Conservation (phyloP, 78 protist species). For the Guillardia theta region DNA sequence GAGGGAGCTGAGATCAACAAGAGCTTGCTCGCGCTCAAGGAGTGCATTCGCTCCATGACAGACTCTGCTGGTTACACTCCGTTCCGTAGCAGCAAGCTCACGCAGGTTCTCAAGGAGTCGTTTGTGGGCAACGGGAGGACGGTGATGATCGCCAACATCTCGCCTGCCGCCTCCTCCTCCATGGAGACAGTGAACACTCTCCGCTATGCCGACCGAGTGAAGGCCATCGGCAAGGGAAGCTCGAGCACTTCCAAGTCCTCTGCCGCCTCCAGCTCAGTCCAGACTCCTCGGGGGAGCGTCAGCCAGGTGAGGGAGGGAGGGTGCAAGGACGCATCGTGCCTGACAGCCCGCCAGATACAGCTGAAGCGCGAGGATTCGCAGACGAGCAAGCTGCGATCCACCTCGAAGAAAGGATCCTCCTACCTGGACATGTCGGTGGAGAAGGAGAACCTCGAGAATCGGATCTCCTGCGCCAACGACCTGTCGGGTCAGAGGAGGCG, state of each 20-base stretch:
- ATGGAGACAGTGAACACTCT: conserved; percentile 93
- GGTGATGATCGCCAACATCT: conserved; percentile 88
- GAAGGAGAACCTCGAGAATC: background rate
- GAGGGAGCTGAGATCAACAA: conserved; percentile 91
- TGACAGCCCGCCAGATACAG: background rate
- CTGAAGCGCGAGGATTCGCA: background rate
- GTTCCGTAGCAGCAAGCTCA: conserved; percentile 84
- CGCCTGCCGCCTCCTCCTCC: conserved; percentile 73
- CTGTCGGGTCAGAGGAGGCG: background rate
- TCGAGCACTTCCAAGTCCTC: background rate
- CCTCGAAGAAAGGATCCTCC: no score
- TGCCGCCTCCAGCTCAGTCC: background rate
- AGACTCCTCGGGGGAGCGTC: background rate
- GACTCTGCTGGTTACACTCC: conserved; percentile 72
- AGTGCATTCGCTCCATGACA: conserved; percentile 77
- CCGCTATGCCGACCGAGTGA: conserved; percentile 50
- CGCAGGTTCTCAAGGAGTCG: conserved; percentile 89
- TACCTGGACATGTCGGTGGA: background rate
- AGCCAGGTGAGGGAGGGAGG: background rate
- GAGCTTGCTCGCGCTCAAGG: conserved; percentile 90
- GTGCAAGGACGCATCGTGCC: no score
- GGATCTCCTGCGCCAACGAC: background rate
- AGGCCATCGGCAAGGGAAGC: background rate
- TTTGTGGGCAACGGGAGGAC: conserved; percentile 88
- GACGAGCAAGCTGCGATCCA: no score